Conservation (phyloP, 2,329 filamentous ascomycete species). For the Diplodia seriata region DNA sequence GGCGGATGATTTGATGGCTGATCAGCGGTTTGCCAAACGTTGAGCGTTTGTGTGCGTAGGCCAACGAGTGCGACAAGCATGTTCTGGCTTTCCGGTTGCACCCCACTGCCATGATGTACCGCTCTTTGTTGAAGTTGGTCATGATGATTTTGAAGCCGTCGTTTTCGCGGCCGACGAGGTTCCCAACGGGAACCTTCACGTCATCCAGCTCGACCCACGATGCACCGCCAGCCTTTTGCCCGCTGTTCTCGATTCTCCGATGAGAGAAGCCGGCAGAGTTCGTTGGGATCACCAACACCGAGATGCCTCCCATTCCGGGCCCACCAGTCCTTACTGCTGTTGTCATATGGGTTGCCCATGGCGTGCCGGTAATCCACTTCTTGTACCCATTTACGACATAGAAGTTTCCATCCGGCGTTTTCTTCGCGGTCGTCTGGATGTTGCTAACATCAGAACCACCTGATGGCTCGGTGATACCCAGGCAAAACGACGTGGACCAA, state of each 20-base stretch:
- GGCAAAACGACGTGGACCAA: conserved; percentile 66
- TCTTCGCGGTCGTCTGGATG: conserved; percentile 69
- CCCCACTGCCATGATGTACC: conserved; percentile 64
- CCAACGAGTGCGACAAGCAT: conserved; percentile 61
- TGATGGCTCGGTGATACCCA: conserved; percentile 70
- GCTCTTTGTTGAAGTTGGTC: conserved; percentile 61
- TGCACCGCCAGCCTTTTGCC: conserved; percentile 69
- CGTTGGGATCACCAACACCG: conserved; percentile 64
- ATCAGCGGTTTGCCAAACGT: conserved; percentile 67
- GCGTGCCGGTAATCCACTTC: conserved; percentile 71
- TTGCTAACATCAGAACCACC: conserved; percentile 69
- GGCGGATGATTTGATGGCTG: conserved; percentile 64
- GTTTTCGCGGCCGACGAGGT: conserved; percentile 63
- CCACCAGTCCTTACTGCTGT: conserved; percentile 67
- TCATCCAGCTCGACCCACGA: conserved; percentile 64
- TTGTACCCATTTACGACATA: conserved; percentile 72
- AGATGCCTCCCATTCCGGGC: conserved; percentile 61
- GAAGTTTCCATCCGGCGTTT: conserved; percentile 76
- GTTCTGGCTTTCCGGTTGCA: conserved; percentile 65
- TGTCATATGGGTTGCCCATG: conserved; percentile 67
- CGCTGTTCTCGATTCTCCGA: conserved; percentile 67
- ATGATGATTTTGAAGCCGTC: conserved; percentile 65
- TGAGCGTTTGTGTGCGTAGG: conserved; percentile 59
- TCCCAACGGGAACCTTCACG: conserved; percentile 61
- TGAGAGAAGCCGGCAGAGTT: conserved; percentile 58